phyloP scores from a whole-genome alignment of 2,329 filamentous ascomycete species.

The Fusarium acutatum region DNA sequence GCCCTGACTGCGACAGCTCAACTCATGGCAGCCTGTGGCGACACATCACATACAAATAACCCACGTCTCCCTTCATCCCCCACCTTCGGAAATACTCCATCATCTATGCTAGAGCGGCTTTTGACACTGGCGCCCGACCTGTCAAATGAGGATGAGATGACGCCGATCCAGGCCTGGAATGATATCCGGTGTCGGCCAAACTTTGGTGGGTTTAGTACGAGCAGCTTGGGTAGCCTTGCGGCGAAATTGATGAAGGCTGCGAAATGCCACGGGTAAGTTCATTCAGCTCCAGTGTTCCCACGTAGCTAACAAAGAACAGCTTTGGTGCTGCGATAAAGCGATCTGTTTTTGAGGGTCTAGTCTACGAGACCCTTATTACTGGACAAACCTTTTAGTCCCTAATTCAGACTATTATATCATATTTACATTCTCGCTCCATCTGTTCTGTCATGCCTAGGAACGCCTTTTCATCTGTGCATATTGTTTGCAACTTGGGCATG shows the following conservation, averaged over 20 bases:
- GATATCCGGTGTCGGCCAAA: constrained; percentile 4
- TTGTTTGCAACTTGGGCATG: background rate
- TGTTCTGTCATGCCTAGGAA: background rate
- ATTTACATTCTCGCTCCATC: background rate
- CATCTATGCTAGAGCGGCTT: background rate
- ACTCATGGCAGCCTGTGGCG: background rate
- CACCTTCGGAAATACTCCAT: background rate
- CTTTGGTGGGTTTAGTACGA: background rate
- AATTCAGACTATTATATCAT: background rate
- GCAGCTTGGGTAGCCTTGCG: background rate
- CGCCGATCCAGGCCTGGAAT: constrained; percentile 21
- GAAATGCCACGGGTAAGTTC: constrained; percentile 17
- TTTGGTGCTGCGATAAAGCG: constrained; percentile 22
- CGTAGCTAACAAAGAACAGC: background rate
- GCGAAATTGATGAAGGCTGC: background rate
- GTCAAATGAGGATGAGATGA: constrained; percentile 13
- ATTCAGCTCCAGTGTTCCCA: rapidly evolving
- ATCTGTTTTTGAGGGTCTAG: constrained; percentile 15
- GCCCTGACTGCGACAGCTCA: constrained; percentile 14
- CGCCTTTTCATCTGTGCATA: background rate
- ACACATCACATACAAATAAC: background rate
- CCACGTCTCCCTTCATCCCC: background rate
- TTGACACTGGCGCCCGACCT: constrained; percentile 11
- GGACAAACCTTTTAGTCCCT: background rate
- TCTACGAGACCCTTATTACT: background rate